Base-by-base conservation (phyloP, 2,329 filamentous ascomycete genomes). In the Colletotrichum trifolii region DNA sequence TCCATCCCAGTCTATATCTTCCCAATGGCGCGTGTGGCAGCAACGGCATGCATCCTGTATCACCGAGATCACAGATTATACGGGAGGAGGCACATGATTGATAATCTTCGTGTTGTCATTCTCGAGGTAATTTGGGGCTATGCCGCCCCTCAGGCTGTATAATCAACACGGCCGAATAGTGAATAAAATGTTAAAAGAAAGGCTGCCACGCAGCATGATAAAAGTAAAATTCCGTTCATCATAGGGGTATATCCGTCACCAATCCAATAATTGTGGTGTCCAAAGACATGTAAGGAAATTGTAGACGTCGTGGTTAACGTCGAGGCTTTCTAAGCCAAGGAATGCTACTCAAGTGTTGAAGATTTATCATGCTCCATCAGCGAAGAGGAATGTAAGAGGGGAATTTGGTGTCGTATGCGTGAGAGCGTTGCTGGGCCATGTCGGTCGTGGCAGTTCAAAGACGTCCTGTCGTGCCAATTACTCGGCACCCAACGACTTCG, bases 241-340 rank as follows among this genome's bases (percentile, higher is more conserved):
- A 42, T 46, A 42, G 47, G 62, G 62, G 62, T 65, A 65, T 65
- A 55, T 65, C 62, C 62, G 33, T 65, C 57, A 52, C 62, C 62
- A 48, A 55, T 43, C 36, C 58, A n/a, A 38, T 25, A 25, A 34
- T 33, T 42, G 40, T 49, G 60, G 49, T 54, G 48, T 54, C 52
- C 62, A 38, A 46, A 49, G 34, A 40, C 49, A 34, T 8, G n/a
- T 11, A 34, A 15, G 13, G 9, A 49, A 42, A 53, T 34, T 10
- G 25, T 25, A 52, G 45, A 61, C 34, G 57, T n/a, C 50, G 15
- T 55, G 40, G 39, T 39, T 25, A 45, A 17, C 61, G 60, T 45
- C 43, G 8, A 25, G 13, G 33, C 39, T 49, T 60, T 49, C n/a
- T 8, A 25, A 25, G 25, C 13, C 17, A 42, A 25, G 36, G 11